Evolutionary conservation across 441 rosid species (phyloP).

Genomic region (Adansonia madagascariensis): DNA sequence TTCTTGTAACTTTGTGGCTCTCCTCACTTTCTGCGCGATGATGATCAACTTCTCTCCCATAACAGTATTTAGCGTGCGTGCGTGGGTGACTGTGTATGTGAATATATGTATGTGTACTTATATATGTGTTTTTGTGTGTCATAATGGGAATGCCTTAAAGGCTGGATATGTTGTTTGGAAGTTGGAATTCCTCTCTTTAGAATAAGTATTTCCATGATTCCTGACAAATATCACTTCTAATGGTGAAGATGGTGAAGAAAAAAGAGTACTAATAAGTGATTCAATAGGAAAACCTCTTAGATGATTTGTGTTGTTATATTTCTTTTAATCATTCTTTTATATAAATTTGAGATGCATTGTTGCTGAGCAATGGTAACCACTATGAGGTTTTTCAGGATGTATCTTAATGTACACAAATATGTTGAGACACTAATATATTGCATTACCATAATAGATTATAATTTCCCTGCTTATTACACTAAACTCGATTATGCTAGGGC

Average conservation of each 20-base stretch:
- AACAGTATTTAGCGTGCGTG: background rate
- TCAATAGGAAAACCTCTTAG: background rate
- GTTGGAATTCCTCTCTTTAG: background rate
- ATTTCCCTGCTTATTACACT: background rate
- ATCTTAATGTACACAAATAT: background rate
- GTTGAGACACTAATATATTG: background rate
- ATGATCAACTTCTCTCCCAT: background rate
- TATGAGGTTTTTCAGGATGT: background rate
- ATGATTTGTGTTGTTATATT: background rate
- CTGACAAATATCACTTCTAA: background rate
- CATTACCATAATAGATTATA: background rate
- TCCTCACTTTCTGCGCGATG: constrained; percentile 15
- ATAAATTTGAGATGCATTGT: background rate
- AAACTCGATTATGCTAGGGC: background rate
- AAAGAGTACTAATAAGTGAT: constrained; percentile 9
- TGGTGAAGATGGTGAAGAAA: constrained; percentile 2
- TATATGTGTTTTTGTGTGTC: background rate
- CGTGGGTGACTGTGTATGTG: too few relatives aligned
- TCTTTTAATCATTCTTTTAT: background rate
- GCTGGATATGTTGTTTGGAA: background rate
- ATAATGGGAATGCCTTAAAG: background rate
- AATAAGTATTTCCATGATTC: background rate
- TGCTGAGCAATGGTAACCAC: background rate
- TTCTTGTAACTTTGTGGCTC: constrained; percentile 31
- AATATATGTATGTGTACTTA: constrained; percentile 16